A percentile compares a stretch with the other conserved stretches of the same genome.
phyloP scores from a whole-genome alignment of 139 green algal species.

The Nannochloris sp. region DNA sequence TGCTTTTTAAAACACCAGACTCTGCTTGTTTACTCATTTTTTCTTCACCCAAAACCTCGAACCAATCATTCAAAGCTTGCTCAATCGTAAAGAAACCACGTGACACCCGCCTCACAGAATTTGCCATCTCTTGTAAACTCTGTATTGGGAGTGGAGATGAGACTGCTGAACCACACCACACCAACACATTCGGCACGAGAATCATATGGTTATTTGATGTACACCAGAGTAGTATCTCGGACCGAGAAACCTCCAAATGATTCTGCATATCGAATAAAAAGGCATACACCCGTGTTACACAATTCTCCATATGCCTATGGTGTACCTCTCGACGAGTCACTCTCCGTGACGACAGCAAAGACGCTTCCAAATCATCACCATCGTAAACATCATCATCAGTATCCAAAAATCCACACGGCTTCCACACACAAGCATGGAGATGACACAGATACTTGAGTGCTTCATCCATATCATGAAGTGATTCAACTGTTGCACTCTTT shows the following conservation, averaged over 20 bases:
- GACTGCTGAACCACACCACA: not conserved
- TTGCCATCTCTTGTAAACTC: not conserved
- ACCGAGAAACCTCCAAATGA: no score
- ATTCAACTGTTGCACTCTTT: conserved; percentile 28
- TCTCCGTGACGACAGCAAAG: no score
- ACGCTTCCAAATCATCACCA: no score
- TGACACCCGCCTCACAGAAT: not conserved
- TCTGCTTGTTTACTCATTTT: not conserved
- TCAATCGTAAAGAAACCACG: not conserved
- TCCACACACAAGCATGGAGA: not conserved
- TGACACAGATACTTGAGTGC: not conserved
- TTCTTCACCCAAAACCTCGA: not conserved
- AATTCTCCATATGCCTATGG: no score
- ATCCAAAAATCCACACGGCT: not conserved
- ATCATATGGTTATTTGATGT: no score
- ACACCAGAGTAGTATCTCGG: no score
- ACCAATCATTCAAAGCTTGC: conserved; percentile 3
- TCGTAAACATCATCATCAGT: no score
- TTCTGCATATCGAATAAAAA: no score
- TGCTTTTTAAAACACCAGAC: not conserved
- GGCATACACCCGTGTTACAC: no score
- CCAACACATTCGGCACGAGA: no score
- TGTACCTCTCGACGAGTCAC: no score
- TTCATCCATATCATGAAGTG: conserved; percentile 4
- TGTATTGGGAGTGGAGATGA: not conserved